Conservation (phyloP, 2,329 filamentous ascomycete genomes). For the Venturia nashicola region DNA sequence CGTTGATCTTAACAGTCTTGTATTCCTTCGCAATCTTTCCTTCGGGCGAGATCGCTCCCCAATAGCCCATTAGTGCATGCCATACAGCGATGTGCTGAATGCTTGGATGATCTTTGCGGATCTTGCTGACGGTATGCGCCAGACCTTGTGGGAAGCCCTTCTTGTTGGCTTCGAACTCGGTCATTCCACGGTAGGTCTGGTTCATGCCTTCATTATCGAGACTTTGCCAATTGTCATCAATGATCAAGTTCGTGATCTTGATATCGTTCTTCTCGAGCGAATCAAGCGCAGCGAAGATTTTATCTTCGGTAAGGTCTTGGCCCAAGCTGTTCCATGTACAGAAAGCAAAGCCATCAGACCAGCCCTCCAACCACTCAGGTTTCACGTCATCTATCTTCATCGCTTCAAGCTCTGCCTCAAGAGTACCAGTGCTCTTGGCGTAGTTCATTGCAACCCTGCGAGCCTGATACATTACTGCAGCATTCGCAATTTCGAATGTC, state of each 20-base stretch:
- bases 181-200: conserved; percentile 37
- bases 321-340: conserved; percentile 96
- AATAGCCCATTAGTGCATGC: conserved; percentile 82
- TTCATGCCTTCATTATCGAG: conserved; percentile 42
- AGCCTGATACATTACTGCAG: conserved; percentile 80
- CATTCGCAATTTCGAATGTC: conserved; percentile 62
- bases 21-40: conserved; percentile 68
- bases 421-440: conserved; percentile 31
- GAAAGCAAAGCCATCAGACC: conserved; percentile 88
- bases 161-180: conserved; percentile 74
- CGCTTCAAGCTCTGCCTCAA: conserved; percentile 34
- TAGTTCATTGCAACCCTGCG: conserved; percentile 46
- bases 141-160: conserved; percentile 70
- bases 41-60: conserved; percentile 72
- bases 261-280: conserved; percentile 59
- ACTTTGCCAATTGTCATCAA: conserved; percentile 94
- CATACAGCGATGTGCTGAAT: conserved; percentile 83
- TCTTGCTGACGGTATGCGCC: conserved; percentile 54
- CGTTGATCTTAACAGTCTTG: conserved; percentile 53
- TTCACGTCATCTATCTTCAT: conserved; percentile 38
- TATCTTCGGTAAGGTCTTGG: conserved; percentile 67
- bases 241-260: conserved; percentile 72
- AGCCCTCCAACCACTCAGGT: conserved; percentile 64
- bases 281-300: conserved; percentile 64
- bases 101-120: conserved; percentile 56